These are phyloP conservation scores for Cercophora newfieldiana DNA, from an alignment of 495 filamentous ascomycete genomes.

Conservation along the genomic window DNA sequence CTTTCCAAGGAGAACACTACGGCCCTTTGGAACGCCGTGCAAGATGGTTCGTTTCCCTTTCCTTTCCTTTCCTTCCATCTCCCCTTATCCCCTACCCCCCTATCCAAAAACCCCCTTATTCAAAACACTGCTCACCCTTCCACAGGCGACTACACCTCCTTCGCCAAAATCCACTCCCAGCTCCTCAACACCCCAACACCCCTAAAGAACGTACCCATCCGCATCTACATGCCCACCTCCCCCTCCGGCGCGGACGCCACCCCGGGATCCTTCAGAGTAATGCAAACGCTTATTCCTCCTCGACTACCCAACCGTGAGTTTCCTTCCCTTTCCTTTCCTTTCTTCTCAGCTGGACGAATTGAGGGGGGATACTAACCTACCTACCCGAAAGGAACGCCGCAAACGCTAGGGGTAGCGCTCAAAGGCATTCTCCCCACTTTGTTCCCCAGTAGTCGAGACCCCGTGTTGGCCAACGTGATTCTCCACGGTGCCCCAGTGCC, in stretches of 20 bases:
- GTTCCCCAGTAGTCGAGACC: constrained; percentile 83
- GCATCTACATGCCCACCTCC: constrained; percentile 82
- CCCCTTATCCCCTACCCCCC: neutral
- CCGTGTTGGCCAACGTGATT: constrained; percentile 87
- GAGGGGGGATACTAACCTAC: constrained; percentile 15
- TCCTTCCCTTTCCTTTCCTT: neutral
- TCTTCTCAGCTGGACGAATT: neutral
- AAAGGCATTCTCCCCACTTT: constrained; percentile 73
- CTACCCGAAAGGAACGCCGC: constrained; percentile 42
- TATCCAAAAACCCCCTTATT: neutral
- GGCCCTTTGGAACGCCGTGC: constrained; percentile 80
- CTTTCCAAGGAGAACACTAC: constrained; percentile 86
- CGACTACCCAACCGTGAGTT: constrained; percentile 39
- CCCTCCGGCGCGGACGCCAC: constrained; percentile 38
- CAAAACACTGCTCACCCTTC: neutral
- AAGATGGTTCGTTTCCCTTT: constrained; percentile 60
- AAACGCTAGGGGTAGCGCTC: constrained; percentile 82
- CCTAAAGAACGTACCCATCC: constrained; percentile 79
- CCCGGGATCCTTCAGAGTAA: constrained; percentile 59
- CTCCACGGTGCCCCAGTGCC: constrained; percentile 86
- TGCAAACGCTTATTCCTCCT: constrained; percentile 67
- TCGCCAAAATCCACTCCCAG: constrained; percentile 70
- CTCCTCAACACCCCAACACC: constrained; percentile 75
- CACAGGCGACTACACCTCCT: constrained; percentile 71
- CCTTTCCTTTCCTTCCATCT: neutral